Base-by-base conservation (phyloP, 768 basidiomycete genomes). In the Asterophora parasitica region DNA sequence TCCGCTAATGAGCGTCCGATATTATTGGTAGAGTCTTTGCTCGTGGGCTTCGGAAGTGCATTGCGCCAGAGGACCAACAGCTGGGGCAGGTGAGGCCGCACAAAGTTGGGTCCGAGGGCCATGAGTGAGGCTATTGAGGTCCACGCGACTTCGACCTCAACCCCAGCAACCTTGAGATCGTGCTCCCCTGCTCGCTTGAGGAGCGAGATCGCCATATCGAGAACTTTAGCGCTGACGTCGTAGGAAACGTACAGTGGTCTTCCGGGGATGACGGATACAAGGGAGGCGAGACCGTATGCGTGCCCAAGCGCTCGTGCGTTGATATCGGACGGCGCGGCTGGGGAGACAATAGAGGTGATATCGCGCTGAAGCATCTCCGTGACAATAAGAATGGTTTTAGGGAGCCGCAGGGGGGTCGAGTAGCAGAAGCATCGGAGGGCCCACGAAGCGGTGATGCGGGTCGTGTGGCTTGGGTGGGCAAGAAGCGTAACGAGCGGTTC, bases 21-120 rank as follows among this genome's bases (percentile, higher is more conserved):
- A 12, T 73, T 76, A 11, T 68, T 68, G 0, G 73, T 66, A 0
- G 81, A 72, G 58, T 98, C 95, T 64, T 96, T 96, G 58, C 77
- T 86, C 0, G 91, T 93, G 0, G 92, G 86, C 65, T 98, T 99
- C 1, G 96, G 93, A 0, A 99, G 74, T 1, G 95, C 93, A 57
- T 99, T 99, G 27, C 96, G 76, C 96, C 96, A 99, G 3, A 99
- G 78, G 0, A 98, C 92, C 33, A 98, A 77, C 13, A 98, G 74
- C 57, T 97, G 95, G 0, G 94, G 88, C 1, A 98, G 78, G 63
- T 99, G 93, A 0, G 92, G 81, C 13, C 91, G 83, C 44, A 97
- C 92, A 55, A 98, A 96, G 57, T 92, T 88, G 3, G 89, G 91
- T 0, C 94, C 95, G 6, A 96, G 81, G 2, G 85, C 78, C 89